Base-by-base conservation (phyloP, 495 filamentous ascomycete genomes). In the Patellaria atrata region DNA sequence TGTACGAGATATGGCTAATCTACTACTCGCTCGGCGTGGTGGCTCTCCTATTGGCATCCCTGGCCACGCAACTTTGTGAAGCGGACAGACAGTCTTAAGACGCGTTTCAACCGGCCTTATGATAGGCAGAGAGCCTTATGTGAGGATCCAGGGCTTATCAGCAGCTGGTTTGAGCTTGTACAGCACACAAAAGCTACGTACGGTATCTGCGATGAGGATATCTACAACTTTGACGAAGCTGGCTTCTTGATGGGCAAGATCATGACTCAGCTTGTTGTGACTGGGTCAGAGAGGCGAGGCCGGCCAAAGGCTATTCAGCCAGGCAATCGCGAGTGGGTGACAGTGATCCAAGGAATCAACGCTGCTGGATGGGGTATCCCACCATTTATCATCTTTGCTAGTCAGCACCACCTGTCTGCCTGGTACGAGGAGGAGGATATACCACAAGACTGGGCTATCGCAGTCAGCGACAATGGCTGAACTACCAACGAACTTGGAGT, bases 151-250 rank as follows among this genome's bases (percentile, higher is more conserved):
- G 35, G 41, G 14, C 6, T 54, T 19, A 54, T 58, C 40, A 10
- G 30, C 0, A 35, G 6, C 0, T 66, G 48, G 53, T 63, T 64
- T 49, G 12, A 40, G 21, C 49, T 56, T 20, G 38, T 63, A 29
- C 13, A 34, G 36, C 47, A 55, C 22, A 54, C 42, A 30, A 48
- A 41, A n/a, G 40, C 33, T 11, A 48, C 61, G 37, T 56, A 62
- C 36, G 44, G 49, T 9, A 60, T 65, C 29, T 17, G 25, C 7
- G 41, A 56, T n/a, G 44, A 55, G n/a, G 55, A 64, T 50, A 53
- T 57, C 27, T 62, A 59, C 40, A 66, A 65, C 41, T 63, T 67
- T 40, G 53, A 67, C 39, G 52, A 67, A 42, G 54, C 47, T 33
- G 47, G 57, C 40, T 38, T 63, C 52, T 23, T 51, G 19, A 62